phyloP scores from a whole-genome alignment of 2,329 filamentous ascomycete genomes.

The Colletotrichum sp. region DNA sequence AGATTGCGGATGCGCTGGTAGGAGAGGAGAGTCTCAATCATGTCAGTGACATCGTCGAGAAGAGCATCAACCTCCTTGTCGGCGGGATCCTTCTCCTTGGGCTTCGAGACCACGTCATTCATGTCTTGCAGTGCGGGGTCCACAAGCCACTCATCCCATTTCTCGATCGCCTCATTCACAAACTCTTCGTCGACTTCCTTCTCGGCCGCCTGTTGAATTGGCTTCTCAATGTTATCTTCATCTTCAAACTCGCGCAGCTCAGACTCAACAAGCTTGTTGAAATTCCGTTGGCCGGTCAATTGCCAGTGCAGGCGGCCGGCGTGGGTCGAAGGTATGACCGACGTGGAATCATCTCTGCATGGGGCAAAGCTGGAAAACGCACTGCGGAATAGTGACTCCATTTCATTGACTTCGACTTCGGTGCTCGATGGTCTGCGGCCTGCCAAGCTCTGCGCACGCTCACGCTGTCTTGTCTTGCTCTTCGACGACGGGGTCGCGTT shows the following conservation, averaged over 20 bases:
- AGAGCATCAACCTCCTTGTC: conserved; percentile 38
- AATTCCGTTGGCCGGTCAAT: conserved; percentile 68
- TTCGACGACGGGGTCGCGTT: conserved; percentile 63
- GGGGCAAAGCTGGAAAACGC: conserved; percentile 84
- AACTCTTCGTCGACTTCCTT: conserved; percentile 52
- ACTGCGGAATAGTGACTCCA: conserved; percentile 77
- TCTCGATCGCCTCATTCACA: conserved; percentile 60
- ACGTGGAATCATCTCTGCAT: conserved; percentile 73
- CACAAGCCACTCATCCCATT: conserved; percentile 62
- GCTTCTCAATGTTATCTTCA: conserved; percentile 36
- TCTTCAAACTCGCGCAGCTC: conserved; percentile 49
- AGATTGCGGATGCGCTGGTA: conserved; percentile 82
- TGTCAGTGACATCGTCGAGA: conserved; percentile 74
- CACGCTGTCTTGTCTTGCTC: conserved; percentile 69
- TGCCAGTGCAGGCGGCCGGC: conserved; percentile 81
- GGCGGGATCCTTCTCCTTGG: conserved; percentile 36
- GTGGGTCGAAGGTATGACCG: conserved; percentile 71
- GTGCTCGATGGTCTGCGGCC: conserved; percentile 61
- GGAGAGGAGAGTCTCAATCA: conserved; percentile 78
- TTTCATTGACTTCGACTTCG: conserved; percentile 67
- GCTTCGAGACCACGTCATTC: conserved; percentile 53
- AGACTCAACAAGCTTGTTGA: conserved; percentile 67
- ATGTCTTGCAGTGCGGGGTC: conserved; percentile 56
- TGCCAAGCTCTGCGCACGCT: conserved; percentile 72
- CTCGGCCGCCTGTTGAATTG: conserved; percentile 32